A percentile compares a stretch with the other conserved stretches of the same genome.
Conservation (phyloP, 768 basidiomycete species). For the Cyathus striatus region DNA sequence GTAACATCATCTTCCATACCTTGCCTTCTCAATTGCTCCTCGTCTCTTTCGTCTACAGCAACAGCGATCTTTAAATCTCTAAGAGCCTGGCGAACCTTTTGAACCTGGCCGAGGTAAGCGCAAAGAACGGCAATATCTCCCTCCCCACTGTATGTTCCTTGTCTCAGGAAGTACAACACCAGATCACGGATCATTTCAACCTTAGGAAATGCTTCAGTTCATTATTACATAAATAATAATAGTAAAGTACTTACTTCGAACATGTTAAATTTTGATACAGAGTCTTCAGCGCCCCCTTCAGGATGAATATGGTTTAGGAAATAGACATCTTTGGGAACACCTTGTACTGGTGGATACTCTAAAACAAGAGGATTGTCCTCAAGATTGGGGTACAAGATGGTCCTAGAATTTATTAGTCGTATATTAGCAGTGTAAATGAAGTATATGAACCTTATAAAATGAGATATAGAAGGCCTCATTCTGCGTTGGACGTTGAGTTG, state of each 20-base stretch:
- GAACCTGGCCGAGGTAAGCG: conserved; percentile 42
- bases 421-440: not conserved
- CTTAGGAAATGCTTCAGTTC: too few species aligned
- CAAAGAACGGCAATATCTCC: conserved; percentile 45
- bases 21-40: conserved; percentile 54
- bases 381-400: conserved; percentile 56
- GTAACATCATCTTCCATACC: conserved; percentile 35
- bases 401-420: conserved; percentile 21
- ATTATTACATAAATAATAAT: too few species aligned
- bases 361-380: conserved; percentile 51
- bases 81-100: conserved; percentile 33
- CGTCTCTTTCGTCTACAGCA: conserved; percentile 65
- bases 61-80: conserved; percentile 48
- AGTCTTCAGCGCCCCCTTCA: conserved; percentile 63
- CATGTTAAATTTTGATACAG: conserved; percentile 57
- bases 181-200: conserved; percentile 40
- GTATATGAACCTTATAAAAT: conserved; percentile 42
- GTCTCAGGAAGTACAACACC: conserved; percentile 38
- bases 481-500: conserved; percentile 67
- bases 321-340: conserved; percentile 59
- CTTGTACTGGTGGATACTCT: conserved; percentile 51
- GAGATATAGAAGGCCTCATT: conserved; percentile 69
- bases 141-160: conserved; percentile 38
- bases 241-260: conserved; percentile 49
- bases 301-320: conserved; percentile 60